Percentiles rank a stretch among this genome's conserved stretches.
Evolutionary conservation across 495 filamentous ascomycete species (phyloP).

Genomic region (Penicillium samsonianum): DNA sequence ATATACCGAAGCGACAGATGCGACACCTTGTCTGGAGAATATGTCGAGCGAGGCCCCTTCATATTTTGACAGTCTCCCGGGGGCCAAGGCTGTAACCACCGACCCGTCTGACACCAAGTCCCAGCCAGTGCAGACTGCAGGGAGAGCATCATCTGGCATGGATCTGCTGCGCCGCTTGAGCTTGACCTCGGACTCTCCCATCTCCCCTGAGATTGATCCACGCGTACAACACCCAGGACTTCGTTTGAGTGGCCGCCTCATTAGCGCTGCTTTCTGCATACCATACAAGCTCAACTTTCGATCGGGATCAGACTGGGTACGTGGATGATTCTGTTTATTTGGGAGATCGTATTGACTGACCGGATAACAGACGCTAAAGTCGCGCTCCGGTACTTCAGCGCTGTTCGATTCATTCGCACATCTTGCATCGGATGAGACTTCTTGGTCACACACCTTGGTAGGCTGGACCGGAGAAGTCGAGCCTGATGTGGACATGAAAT

Average conservation of each 20-base stretch:
- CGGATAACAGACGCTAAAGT: conserved; percentile 48
- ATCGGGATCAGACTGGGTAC: conserved; percentile 73
- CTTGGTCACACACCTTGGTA: conserved; percentile 85
- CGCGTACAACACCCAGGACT: conserved; percentile 65
- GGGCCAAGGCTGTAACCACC: conserved; percentile 23
- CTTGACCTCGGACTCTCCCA: conserved; percentile 41
- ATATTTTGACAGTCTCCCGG: conserved; percentile 36
- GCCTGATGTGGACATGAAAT: conserved; percentile 40
- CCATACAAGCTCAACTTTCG: conserved; percentile 72
- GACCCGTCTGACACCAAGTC: conserved; percentile 25
- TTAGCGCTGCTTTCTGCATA: conserved; percentile 83
- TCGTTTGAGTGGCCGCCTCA: conserved; percentile 75
- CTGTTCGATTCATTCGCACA: conserved; percentile 86
- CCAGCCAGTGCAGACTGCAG: conserved; percentile 47
- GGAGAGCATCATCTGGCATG: conserved; percentile 54
- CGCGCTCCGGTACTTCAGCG: conserved; percentile 81
- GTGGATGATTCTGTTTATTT: conserved; percentile 16
- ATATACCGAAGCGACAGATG: conserved; percentile 30
- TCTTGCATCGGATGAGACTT: conserved; percentile 70
- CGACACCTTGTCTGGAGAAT: conserved; percentile 30
- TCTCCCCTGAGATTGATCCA: conserved; percentile 57
- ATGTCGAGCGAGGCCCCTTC: conserved; percentile 28
- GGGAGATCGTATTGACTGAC: not conserved
- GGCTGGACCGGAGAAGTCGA: conserved; percentile 93
- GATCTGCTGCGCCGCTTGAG: conserved; percentile 68